These are phyloP conservation scores for Cucurbita maxima DNA, from an alignment of 306 rosid genomes.

Conservation along the genomic window DNA sequence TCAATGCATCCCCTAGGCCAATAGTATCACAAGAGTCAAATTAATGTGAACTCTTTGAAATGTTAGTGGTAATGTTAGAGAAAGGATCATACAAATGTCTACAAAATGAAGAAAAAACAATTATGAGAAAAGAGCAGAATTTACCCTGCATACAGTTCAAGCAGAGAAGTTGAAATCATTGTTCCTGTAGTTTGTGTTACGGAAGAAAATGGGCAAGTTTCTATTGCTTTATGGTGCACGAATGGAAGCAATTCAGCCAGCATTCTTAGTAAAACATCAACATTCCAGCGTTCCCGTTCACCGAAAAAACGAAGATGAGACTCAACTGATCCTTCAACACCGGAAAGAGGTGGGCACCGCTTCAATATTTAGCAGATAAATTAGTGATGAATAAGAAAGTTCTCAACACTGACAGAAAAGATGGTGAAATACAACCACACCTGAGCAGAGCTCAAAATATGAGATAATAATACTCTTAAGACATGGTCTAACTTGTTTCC, in stretches of 20 bases:
- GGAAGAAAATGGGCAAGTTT: constrained; percentile 62
- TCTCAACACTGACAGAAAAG: constrained; percentile 6
- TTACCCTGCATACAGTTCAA: constrained; percentile 76
- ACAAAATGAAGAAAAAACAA: neutral
- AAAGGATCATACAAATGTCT: constrained; percentile 1
- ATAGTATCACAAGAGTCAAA: constrained; percentile 13
- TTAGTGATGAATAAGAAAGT: neutral
- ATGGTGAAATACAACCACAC: constrained; percentile 23
- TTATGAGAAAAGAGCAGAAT: neutral
- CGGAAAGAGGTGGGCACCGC: constrained; percentile 92
- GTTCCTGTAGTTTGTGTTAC: constrained; percentile 36
- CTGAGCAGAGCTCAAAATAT: constrained; percentile 58
- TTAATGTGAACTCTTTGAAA: neutral
- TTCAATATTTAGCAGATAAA: constrained; percentile 24
- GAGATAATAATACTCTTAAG: constrained; percentile 51
- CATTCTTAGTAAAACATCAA: constrained; percentile 68
- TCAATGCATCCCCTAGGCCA: constrained; percentile 56
- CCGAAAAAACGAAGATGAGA: constrained; percentile 83
- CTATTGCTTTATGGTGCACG: constrained; percentile 53
- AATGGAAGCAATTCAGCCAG: constrained; percentile 54
- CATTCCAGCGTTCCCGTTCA: constrained; percentile 90
- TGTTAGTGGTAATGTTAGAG: constrained; percentile 3
- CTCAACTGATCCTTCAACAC: constrained; percentile 94
- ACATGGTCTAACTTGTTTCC: constrained; percentile 77
- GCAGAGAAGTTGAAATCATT: constrained; percentile 47